Base-by-base conservation (phyloP, 305 asterid genomes). In the Lippia alba region DNA sequence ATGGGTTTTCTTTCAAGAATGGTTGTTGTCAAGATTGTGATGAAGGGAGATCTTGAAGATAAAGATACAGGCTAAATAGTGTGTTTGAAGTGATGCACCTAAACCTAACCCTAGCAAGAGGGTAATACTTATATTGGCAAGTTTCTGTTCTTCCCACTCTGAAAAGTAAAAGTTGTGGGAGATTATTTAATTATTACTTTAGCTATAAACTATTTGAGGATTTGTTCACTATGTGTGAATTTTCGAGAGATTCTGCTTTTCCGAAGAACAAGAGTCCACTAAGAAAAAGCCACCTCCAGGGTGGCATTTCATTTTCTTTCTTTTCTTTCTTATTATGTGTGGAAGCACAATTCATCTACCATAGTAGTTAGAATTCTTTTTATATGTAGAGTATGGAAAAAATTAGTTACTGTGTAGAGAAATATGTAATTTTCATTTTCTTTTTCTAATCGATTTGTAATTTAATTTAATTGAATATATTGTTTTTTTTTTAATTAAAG, bases 71-170 rank as follows among this genome's bases (percentile, higher is more conserved):
- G 73, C 24, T 58, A 64, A 59, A 36, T 60, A 7, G 0, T 16
- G 6, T 36, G 6, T 30, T 71, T 62, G 67, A 45, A 56, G 74
- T 8, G 71, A 71, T 10, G 70, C 70, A 54, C 40, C 67, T 53
- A 71, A 70, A 78, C 82, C 87, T 80, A 86, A 80, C 87, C 91
- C 87, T 81, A 85, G 80, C 63, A 62, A 74, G 77, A 50, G 83
- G 78, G 77, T 56, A 33, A 24, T 70, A 72, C 72, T 74, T 81
- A 79, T 79, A 83, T 63, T 51, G 69, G 66, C 50, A 56, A 76
- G 57, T 74, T 81, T 65, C 61, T 64, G 58, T 56, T 78, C 56
- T 70, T 62, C 78, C 84, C 85, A 76, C 85, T 81, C 61, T 67
- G 71, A 73, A 81, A 78, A 83, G 81, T 63, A 64, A 76, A 68